Evolutionary conservation across 805 yeast species (phyloP).

Genomic region (Candida silvicultrix): DNA sequence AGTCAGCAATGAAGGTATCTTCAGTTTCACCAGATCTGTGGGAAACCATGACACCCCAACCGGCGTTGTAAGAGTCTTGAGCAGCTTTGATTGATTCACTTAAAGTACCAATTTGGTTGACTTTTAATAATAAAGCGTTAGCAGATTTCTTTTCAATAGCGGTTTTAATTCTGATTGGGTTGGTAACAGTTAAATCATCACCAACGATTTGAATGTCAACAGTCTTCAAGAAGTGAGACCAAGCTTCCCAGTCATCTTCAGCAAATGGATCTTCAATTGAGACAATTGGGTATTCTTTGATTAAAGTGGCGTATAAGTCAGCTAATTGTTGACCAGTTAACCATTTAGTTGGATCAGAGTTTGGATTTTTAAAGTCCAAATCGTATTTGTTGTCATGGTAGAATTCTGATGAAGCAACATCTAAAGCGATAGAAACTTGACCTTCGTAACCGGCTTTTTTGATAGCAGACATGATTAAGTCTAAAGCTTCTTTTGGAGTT

Average conservation of each 20-base stretch:
- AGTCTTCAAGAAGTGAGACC: slow-evolving; percentile 80
- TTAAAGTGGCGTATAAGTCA: slow-evolving; percentile 70
- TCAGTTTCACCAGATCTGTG: slow-evolving; percentile 99
- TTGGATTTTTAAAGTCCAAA: slow-evolving; percentile 96
- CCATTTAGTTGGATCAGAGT: slow-evolving; percentile 88
- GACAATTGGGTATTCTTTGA: slow-evolving; percentile 92
- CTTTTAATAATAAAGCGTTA: slow-evolving; percentile 91
- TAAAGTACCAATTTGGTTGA: slow-evolving; percentile 97
- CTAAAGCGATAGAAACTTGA: slow-evolving; percentile 85
- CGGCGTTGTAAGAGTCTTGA: slow-evolving; percentile 87
- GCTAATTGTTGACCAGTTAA: slow-evolving; percentile 85
- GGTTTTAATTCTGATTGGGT: slow-evolving; percentile 88
- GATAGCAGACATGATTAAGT: slow-evolving; percentile 86
- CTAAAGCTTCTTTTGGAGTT: slow-evolving; percentile 95
- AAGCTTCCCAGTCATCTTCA: slow-evolving; percentile 99
- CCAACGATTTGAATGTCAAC: slow-evolving; percentile 87
- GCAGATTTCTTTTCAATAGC: slow-evolving; percentile 97
- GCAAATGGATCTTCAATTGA: slow-evolving; percentile 99
- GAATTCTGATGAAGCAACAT: slow-evolving; percentile 97
- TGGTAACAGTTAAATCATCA: slow-evolving; percentile 98
- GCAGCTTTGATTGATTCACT: slow-evolving; percentile 97
- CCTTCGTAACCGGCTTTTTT: slow-evolving; percentile 95
- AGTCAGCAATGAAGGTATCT: slow-evolving; percentile 97
- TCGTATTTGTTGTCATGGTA: slow-evolving; percentile 96
- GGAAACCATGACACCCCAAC: slow-evolving; percentile 99